Base-by-base conservation (phyloP, 202 grass and related monocot genomes). In the Zoysia matrella region DNA sequence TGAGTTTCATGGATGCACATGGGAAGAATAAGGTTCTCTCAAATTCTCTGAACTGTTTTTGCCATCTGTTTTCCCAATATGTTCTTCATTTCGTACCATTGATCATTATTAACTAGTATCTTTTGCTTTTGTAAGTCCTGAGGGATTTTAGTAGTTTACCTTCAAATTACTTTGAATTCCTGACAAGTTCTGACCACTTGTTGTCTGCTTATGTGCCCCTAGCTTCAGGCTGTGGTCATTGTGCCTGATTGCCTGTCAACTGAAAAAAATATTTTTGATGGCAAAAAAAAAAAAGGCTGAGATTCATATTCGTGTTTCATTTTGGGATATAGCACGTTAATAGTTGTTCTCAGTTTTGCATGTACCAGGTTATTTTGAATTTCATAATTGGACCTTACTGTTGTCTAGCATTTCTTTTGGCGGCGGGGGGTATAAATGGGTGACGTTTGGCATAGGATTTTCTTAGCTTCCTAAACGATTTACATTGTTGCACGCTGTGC, bases 11-110 rank as follows among this genome's bases (percentile, higher is more conserved):
- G 52, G 88, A 95, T 52, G 61, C 65, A 51, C 85, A 80, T 10
- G 87, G 87, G 61, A 86, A 90, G 41, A 85, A 93, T 77, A 94
- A 95, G 92, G 95, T 95, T 39, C 44, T 91, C 63, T 63, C 47
- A 52, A 13, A 81, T 16, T 41, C 50, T 69, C 16, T 78, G 18
- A 50, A 62, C 63, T 74, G 55, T 76, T 12, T 60, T 75, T 52
- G 14, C 4, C 45, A 57, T 52, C 42, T 51, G 7, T 7, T 78
- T 7, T 4, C 53, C 52, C 55, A 39, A 13, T 30, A 75, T 63
- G 47, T 69, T 13, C 76, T 75, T 15, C 62, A 60, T 60, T 72
- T 47, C 5, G n/a, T 50, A 58, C 39, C 58, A 71, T 12, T 57
- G 22, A 64, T 49, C 44, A 76, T 13, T 16, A 14, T 67, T 67